Base-by-base conservation (phyloP, 163 green algal genomes). In the Picocystis sp. region DNA sequence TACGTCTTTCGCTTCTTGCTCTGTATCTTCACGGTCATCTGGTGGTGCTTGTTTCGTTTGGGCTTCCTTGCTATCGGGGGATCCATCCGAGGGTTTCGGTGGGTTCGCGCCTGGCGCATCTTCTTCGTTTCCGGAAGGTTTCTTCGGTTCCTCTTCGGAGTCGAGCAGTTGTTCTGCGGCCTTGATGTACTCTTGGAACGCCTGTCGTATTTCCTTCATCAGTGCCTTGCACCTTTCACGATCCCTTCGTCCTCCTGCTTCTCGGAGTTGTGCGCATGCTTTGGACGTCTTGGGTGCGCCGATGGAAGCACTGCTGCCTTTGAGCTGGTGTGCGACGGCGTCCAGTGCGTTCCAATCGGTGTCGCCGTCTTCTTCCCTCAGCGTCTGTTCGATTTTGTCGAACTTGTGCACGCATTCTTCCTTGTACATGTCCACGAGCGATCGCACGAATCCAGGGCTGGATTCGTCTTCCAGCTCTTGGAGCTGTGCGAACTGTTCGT, bases 311-410 rank as follows among this genome's bases (percentile, higher is more conserved):
- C 63, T 79, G 69, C 75, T 86, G 55, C 81, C 81, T 52, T 92
- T 92, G 57, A 92, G 87, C 72, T 92, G 81, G 64, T 92, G 81
- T 49, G 87, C 81, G 0, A 91, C 58, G 35, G 75, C 63, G 56
- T 92, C 81, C 1, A 92, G 57, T 51, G 81, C 70, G 29, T 71
- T 69, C 57, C 74, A 92, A 47, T 84, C 71, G 21, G 33, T 55
- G 29, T 38, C 29, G 51, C 81, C 72, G 29, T 71, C 67, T 56
- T 75, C 89, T 50, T 84, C 73, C 19, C 24, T 55, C 35, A 89
- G 61, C 52, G 78, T 69, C 34, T 55, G 48, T 12, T 66, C 52
- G 29, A 92, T 70, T 22, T 67, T 73, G 0, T 87, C 67, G 3
- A 91, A 67, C 60, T 92, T 92, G 25, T 48, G 33, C 3, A 66